These are phyloP conservation scores for Cordyceps cicadae DNA, from an alignment of 2,329 filamentous ascomycete species.

Conservation along the genomic window DNA sequence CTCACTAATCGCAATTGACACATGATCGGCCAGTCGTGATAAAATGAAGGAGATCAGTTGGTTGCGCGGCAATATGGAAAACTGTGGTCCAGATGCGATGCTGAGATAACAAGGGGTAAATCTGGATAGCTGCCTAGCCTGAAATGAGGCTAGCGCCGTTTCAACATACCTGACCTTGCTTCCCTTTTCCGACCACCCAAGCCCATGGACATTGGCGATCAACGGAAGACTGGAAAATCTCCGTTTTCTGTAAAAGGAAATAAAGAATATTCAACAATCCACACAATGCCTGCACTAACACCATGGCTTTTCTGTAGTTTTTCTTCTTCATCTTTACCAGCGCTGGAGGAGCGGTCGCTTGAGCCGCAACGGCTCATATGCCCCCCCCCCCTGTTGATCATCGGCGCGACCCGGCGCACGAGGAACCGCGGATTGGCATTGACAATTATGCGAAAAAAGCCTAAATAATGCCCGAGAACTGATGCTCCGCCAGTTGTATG, in stretches of 20 bases:
- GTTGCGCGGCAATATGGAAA: too few relatives aligned
- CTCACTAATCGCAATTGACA: not conserved
- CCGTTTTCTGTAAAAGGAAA: not conserved
- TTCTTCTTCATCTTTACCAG: too few relatives aligned
- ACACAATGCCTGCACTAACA: too few relatives aligned
- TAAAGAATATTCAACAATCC: not conserved
- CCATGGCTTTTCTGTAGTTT: too few relatives aligned
- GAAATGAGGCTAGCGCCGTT: not conserved
- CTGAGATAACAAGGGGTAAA: constrained; percentile 6
- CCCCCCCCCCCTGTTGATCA: not conserved
- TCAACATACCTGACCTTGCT: not conserved
- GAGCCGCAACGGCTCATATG: too few relatives aligned
- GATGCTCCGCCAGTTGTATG: not conserved
- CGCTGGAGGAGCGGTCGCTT: too few relatives aligned
- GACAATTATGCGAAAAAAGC: not conserved
- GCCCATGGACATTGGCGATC: not conserved
- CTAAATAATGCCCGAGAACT: not conserved
- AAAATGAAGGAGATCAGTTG: too few relatives aligned
- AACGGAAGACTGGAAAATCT: too few relatives aligned
- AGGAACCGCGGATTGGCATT: not conserved
- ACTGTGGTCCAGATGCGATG: too few relatives aligned
- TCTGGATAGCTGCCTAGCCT: not conserved
- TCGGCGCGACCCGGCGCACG: not conserved
- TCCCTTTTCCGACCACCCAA: too few relatives aligned
- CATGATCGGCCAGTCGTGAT: too few relatives aligned